Evolutionary conservation across 2,329 filamentous ascomycete genomes (phyloP), one percentile per base, ranked within the genome.

Genomic region (Cercospora beticola): DNA sequence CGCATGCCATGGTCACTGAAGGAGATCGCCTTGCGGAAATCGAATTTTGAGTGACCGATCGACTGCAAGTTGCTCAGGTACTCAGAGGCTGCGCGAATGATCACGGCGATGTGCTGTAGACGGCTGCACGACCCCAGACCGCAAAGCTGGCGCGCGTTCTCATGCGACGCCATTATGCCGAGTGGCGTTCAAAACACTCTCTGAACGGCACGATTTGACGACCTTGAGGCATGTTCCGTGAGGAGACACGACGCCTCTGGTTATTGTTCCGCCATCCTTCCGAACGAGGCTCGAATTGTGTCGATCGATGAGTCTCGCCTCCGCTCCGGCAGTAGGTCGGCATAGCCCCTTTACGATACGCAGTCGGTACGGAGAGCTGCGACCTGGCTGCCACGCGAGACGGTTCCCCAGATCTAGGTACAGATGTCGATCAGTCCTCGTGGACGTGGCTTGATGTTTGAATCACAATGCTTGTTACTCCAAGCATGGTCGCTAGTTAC

Each of bases 301-400:
- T 56, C 49, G 49, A 56, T 28, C 49, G 23, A 56, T 56, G 49
- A 56, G 49, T 56, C 49, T 56, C 49, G 49, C 49, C 49, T 56
- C 49, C 49, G 49, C 49, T 16, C n/a, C 23, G 30, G 49, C 49
- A 28, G 21, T 16, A 16, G 14, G 5, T 30, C 49, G 49, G 49
- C 23, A 56, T 30, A 56, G 49, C 16, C 14, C 49, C 5, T 28
- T 28, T 56, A 16, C 14, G 23, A 14, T 3, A 26, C 23, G 23
- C 23, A 4, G 10, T 52, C 46, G 46, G 21, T 14, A 23, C 18
- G 18, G 12, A 28, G 49, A 56, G 36, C 49, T 56, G 49, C 16
- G 49, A n/a, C 16, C 49, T 14, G 49, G 21, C 23, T 56, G 49
- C 23, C 49, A 56, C 49, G 49, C 49, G 23, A 56, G 23, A 56